These are phyloP conservation scores for Adenanthera pavonina DNA, from an alignment of 306 rosid species.

Conservation along the genomic window DNA sequence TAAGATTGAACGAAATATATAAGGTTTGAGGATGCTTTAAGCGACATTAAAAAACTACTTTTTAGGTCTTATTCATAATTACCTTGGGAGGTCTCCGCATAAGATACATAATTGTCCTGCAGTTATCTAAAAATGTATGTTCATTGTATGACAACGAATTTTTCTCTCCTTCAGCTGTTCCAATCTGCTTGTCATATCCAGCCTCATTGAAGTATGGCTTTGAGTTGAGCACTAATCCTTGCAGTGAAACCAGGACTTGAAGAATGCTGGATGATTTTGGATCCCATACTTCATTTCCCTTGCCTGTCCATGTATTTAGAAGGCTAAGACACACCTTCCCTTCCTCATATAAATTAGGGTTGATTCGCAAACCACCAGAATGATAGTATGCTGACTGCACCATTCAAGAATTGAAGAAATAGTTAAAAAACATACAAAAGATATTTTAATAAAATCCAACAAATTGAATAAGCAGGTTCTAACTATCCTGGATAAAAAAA, in stretches of 20 bases:
- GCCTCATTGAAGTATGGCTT: constrained; percentile 99
- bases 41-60: not conserved
- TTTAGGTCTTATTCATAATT: constrained; percentile 35
- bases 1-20: not conserved
- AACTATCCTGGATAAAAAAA: constrained; percentile 1
- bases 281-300: constrained; percentile 99
- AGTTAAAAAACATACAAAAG: constrained; percentile 38
- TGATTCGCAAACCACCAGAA: constrained; percentile 99
- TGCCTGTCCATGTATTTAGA: constrained; percentile 97
- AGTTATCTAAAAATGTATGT: constrained; percentile 85
- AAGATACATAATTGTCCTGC: constrained; percentile 95
- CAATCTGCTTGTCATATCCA: constrained; percentile 96
- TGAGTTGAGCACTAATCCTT: constrained; percentile 92
- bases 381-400: constrained; percentile 97
- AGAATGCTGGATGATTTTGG: constrained; percentile 96
- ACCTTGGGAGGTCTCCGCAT: constrained; percentile 97
- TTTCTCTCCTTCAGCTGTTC: constrained; percentile 99
- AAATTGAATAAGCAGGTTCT: constrained; percentile 24
- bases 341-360: constrained; percentile 97
- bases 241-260: constrained; percentile 97
- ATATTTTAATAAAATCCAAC: constrained; percentile 31
- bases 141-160: constrained; percentile 95
- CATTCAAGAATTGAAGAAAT: constrained; percentile 47
- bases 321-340: constrained; percentile 99
- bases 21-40: not conserved